Conservation (phyloP, 75 land plant genomes). For the Sequoiadendron giganteum region DNA sequence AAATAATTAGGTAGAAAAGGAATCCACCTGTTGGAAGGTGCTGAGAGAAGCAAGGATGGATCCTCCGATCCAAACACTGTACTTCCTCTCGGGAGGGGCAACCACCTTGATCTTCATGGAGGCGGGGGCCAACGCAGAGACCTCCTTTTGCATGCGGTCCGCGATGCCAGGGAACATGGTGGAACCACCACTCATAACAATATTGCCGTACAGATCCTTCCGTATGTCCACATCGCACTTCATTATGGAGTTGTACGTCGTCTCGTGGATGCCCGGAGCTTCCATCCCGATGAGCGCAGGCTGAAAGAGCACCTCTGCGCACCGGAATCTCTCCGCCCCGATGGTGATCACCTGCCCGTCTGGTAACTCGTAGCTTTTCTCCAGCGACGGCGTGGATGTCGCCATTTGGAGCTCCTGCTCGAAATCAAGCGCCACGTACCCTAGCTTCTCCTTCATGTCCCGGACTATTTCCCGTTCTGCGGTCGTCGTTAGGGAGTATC, state of each 20-base stretch:
- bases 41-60: slow-evolving; percentile 46
- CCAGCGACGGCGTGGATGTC: slow-evolving; percentile 25
- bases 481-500: slow-evolving; percentile 31
- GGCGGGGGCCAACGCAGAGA: slow-evolving; percentile 46
- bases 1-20: neutral
- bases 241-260: slow-evolving; percentile 55
- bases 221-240: slow-evolving; percentile 57
- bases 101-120: slow-evolving; percentile 62
- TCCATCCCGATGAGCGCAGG: slow-evolving; percentile 57
- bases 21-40: slow-evolving; percentile 44
- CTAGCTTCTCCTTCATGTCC: slow-evolving; percentile 47
- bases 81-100: slow-evolving; percentile 54
- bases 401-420: slow-evolving; percentile 28
- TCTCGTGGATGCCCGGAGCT: slow-evolving; percentile 55
- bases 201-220: slow-evolving; percentile 53
- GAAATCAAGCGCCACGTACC: slow-evolving; percentile 16
- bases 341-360: slow-evolving; percentile 46
- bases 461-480: slow-evolving; percentile 44
- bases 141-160: slow-evolving; percentile 49
- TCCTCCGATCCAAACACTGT: slow-evolving; percentile 52
- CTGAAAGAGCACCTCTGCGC: slow-evolving; percentile 55
- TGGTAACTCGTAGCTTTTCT: slow-evolving; percentile 48
- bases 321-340: slow-evolving; percentile 49
- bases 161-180: slow-evolving; percentile 61
- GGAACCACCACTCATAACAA: slow-evolving; percentile 56